Percentiles rank a stretch among this genome's conserved stretches.
phyloP scores from a whole-genome alignment of 139 green algal species.

The Dunaliella sp. region DNA sequence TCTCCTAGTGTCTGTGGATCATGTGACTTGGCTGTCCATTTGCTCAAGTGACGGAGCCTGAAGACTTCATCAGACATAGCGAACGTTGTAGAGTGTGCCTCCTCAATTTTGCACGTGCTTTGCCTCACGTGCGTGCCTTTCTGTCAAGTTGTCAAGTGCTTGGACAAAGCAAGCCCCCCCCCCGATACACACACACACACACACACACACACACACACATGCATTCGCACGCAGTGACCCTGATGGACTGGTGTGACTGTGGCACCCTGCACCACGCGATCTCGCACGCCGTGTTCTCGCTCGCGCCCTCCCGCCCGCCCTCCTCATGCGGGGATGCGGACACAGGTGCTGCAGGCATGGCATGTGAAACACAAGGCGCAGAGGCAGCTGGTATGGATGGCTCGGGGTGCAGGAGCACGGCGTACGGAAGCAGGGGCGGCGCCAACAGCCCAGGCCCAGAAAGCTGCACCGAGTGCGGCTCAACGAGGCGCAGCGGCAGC shows the following conservation, averaged over 20 bases:
- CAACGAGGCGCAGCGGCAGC: background rate
- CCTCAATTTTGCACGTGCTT: no score
- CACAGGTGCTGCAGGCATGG: background rate
- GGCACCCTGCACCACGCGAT: background rate
- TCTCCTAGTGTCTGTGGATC: no score
- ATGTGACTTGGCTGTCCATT: no score
- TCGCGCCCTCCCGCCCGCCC: background rate
- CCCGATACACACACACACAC: background rate
- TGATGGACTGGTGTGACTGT: background rate
- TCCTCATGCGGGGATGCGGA: background rate
- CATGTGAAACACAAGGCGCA: no score
- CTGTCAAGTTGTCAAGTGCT: no score
- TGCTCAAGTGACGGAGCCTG: no score
- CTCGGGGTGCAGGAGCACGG: background rate
- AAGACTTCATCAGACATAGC: no score
- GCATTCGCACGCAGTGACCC: background rate
- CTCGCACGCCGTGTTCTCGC: background rate
- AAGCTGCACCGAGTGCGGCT: no score
- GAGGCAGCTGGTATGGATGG: background rate
- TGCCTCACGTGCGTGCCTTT: no score
- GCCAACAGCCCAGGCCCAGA: no score
- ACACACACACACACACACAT: background rate
- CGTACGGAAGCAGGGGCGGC: background rate
- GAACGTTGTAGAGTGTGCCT: no score
- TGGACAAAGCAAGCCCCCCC: no score